These are phyloP conservation scores for Gyromitra esculenta DNA, from an alignment of 2,329 filamentous ascomycete genomes.

Conservation along the genomic window DNA sequence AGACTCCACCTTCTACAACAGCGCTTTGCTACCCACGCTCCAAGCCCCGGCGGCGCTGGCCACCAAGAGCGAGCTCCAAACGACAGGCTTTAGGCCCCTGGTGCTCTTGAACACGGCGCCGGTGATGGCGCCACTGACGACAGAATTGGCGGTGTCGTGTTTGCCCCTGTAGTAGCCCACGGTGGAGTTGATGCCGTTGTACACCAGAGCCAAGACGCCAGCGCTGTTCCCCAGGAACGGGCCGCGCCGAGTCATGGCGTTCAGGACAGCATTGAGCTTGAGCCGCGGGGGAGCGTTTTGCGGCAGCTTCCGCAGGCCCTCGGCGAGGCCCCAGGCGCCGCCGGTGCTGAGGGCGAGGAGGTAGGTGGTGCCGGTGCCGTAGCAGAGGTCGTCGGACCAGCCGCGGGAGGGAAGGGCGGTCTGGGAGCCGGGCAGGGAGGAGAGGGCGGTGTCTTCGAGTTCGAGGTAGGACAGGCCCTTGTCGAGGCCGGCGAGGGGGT, in stretches of 20 bases:
- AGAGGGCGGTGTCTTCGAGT: constrained; percentile 89
- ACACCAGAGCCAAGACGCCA: constrained; percentile 93
- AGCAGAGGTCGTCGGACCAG: constrained; percentile 98
- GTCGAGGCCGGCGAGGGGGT: constrained; percentile 92
- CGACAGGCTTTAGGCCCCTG: constrained; percentile 86
- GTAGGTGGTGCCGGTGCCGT: constrained; percentile 95
- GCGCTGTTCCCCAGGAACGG: constrained; percentile 97
- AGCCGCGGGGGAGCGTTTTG: constrained; percentile 84
- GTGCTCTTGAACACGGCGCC: constrained; percentile 98
- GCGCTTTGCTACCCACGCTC: constrained; percentile 70
- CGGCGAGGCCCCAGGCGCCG: constrained; percentile 89
- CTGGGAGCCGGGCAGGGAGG: constrained; percentile 83
- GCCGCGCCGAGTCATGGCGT: constrained; percentile 89
- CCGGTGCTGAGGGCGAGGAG: constrained; percentile 84
- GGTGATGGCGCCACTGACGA: constrained; percentile 83
- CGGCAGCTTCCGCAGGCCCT: constrained; percentile 79
- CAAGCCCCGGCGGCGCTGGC: constrained; percentile 84
- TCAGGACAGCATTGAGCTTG: constrained; percentile 91
- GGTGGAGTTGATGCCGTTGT: constrained; percentile 90
- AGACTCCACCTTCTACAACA: constrained; percentile 9
- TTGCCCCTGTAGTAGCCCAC: constrained; percentile 82
- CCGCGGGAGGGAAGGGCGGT: constrained; percentile 92
- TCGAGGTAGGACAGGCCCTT: constrained; percentile 94
- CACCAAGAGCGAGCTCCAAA: constrained; percentile 91
- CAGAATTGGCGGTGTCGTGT: constrained; percentile 89